Evolutionary conservation across 139 green algal genomes (phyloP).

Genomic region (Picochlorum sp.): DNA sequence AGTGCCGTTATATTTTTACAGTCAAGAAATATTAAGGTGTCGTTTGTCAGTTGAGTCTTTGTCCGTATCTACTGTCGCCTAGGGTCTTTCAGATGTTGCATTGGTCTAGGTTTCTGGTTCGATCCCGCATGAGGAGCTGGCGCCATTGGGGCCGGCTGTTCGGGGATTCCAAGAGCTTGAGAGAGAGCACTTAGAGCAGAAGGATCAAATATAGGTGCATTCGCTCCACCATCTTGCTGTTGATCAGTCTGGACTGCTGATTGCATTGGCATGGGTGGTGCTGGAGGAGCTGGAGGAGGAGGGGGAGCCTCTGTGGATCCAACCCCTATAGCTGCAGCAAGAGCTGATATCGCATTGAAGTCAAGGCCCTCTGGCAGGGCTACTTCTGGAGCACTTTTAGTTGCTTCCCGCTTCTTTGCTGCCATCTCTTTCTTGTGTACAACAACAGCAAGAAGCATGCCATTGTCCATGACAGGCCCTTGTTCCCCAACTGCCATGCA

Average conservation of each 20-base stretch:
- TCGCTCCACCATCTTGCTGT: background rate
- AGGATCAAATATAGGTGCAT: slow-evolving; percentile 10
- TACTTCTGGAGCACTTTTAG: background rate
- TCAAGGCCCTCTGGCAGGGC: slow-evolving; percentile 18
- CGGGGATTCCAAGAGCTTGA: slow-evolving; percentile 10
- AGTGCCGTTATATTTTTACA: background rate
- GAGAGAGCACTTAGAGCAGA: slow-evolving; percentile 14
- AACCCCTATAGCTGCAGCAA: slow-evolving; percentile 18
- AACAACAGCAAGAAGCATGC: slow-evolving; percentile 1
- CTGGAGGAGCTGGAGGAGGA: background rate
- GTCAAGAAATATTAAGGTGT: too few species aligned
- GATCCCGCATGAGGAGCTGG: background rate
- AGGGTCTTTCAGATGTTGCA: background rate
- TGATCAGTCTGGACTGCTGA: background rate
- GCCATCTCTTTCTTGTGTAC: slow-evolving; percentile 14
- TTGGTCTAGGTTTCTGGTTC: background rate
- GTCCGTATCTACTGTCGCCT: background rate
- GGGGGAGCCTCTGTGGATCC: background rate
- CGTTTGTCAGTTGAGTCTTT: background rate
- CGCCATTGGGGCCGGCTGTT: background rate
- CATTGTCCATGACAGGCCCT: background rate
- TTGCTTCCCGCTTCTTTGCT: background rate
- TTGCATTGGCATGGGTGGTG: background rate
- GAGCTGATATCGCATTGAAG: slow-evolving; percentile 8
- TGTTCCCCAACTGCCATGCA: background rate